Percentiles rank a stretch among this genome's conserved stretches.
These are phyloP conservation scores for Monosporascus sp. DNA, from an alignment of 2,329 filamentous ascomycete species.

Conservation along the genomic window DNA sequence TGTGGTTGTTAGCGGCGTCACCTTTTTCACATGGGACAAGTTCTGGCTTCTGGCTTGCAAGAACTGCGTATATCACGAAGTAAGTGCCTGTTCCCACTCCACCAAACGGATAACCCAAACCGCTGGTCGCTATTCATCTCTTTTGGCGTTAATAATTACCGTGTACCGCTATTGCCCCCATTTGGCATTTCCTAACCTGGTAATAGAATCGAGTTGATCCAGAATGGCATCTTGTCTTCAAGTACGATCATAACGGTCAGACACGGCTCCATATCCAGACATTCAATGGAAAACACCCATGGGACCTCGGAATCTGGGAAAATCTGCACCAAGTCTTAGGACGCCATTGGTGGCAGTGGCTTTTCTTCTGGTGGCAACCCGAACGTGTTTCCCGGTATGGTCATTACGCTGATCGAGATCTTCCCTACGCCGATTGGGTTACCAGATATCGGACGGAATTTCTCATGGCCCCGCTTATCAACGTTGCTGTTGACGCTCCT, in stretches of 20 bases:
- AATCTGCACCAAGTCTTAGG: slow-evolving; percentile 12
- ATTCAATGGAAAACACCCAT: slow-evolving; percentile 6
- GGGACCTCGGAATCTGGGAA: slow-evolving; percentile 8
- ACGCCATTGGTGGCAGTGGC: slow-evolving; percentile 10
- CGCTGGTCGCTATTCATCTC: not conserved
- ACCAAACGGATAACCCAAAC: not conserved
- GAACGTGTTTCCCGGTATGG: slow-evolving; percentile 13
- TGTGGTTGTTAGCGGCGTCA: not conserved
- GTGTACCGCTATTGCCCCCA: too few species aligned
- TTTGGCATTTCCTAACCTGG: too few species aligned
- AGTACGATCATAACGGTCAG: slow-evolving; percentile 1
- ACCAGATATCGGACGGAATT: slow-evolving; percentile 1
- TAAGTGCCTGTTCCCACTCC: not conserved
- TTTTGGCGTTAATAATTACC: too few species aligned
- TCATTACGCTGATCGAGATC: slow-evolving; percentile 8
- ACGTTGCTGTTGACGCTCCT: slow-evolving; percentile 4
- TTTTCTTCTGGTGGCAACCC: slow-evolving; percentile 11
- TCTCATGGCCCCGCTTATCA: not conserved
- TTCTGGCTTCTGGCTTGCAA: not conserved
- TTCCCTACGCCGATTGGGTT: slow-evolving; percentile 9
- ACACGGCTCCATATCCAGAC: not conserved
- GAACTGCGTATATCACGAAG: not conserved
- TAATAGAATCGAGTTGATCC: too few species aligned
- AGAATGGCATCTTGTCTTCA: slow-evolving; percentile 6
- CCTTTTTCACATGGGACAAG: not conserved